Percentiles rank a stretch among this genome's conserved stretches.
phyloP scores from a whole-genome alignment of 306 rosid species.

The Hippophae tibetana region DNA sequence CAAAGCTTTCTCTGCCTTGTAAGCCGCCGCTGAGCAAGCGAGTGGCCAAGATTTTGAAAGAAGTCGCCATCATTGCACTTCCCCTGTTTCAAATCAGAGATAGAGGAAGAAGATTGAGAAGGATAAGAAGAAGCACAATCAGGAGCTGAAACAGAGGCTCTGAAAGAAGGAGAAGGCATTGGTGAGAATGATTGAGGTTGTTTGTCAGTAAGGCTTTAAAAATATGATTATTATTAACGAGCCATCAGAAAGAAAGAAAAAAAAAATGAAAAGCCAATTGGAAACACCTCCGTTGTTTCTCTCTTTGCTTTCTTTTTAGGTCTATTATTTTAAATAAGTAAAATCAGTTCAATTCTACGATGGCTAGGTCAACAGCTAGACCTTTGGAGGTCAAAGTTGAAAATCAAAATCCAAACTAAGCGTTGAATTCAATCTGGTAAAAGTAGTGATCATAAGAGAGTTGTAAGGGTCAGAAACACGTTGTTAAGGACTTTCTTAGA shows the following conservation, averaged over 20 bases:
- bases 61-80: slow-evolving; percentile 1
- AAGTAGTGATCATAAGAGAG: too few relatives aligned
- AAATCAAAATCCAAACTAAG: background rate
- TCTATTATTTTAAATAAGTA: background rate
- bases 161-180: slow-evolving; percentile 19
- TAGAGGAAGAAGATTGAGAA: background rate
- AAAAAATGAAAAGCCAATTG: background rate
- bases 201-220: background rate
- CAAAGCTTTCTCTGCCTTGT: slow-evolving; percentile 62
- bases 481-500: background rate
- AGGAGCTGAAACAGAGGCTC: background rate
- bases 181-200: background rate
- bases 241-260: background rate
- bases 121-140: slow-evolving; percentile 2
- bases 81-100: background rate
- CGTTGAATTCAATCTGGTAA: too few relatives aligned
- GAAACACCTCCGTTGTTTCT: slow-evolving; percentile 7
- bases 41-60: background rate
- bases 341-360: background rate
- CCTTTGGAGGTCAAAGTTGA: background rate
- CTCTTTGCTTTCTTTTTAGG: background rate
- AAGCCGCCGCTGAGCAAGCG: slow-evolving; percentile 39
- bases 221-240: background rate
- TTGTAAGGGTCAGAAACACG: too few relatives aligned
- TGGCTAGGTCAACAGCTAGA: background rate